phyloP scores from a whole-genome alignment of 495 filamentous ascomycete genomes.

The Aspergillus avenaceus region DNA sequence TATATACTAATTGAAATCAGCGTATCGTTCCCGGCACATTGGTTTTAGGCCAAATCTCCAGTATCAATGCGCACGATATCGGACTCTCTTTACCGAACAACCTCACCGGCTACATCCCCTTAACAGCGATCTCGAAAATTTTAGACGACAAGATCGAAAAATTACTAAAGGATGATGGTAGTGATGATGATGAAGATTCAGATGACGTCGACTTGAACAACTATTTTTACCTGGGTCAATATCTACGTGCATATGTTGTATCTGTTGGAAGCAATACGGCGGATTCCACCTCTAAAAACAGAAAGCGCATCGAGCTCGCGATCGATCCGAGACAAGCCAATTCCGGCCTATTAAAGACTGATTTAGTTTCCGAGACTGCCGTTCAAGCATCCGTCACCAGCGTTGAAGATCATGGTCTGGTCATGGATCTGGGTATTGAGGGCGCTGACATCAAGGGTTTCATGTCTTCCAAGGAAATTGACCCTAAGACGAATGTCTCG shows the following conservation, averaged over 20 bases:
- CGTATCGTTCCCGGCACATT: constrained; percentile 77
- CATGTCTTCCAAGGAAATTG: constrained; percentile 82
- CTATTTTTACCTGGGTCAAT: constrained; percentile 82
- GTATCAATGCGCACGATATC: constrained; percentile 75
- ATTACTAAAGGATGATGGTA: constrained; percentile 55
- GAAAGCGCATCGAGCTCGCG: constrained; percentile 78
- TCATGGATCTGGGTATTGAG: constrained; percentile 85
- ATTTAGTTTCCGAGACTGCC: constrained; percentile 65
- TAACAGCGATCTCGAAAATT: constrained; percentile 81
- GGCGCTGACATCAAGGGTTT: constrained; percentile 70
- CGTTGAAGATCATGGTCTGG: constrained; percentile 89
- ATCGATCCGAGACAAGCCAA: constrained; percentile 74
- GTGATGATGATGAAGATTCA: constrained; percentile 46
- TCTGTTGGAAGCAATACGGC: constrained; percentile 55
- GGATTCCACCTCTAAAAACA: constrained; percentile 62
- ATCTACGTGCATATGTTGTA: constrained; percentile 77
- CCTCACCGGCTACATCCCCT: constrained; percentile 79
- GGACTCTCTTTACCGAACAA: constrained; percentile 86
- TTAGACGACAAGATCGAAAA: constrained; percentile 65
- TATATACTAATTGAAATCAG: constrained; percentile 48
- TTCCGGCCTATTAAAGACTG: constrained; percentile 61
- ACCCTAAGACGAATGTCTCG: constrained; percentile 50
- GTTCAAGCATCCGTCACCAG: constrained; percentile 85
- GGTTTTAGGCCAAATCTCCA: constrained; percentile 79
- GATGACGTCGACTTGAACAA: constrained; percentile 64